Conservation (phyloP, 169 alveolate species). For the Plasmodium cynomolgi region DNA sequence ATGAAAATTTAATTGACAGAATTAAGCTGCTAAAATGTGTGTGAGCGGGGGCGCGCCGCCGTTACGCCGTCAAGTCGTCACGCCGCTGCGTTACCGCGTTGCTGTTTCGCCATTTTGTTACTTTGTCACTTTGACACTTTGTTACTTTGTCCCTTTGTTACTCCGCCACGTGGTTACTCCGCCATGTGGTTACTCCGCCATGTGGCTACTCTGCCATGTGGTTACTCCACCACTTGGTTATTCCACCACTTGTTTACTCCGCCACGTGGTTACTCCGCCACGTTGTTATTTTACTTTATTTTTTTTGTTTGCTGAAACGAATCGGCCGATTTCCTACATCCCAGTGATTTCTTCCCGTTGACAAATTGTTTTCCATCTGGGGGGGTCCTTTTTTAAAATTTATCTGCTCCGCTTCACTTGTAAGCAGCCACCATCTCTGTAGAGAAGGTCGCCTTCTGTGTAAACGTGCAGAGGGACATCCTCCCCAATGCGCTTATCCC, state of each 20-base stretch:
- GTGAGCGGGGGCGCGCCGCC: conserved; percentile 1
- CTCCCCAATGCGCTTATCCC: neutral
- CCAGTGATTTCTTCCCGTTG: neutral
- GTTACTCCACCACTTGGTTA: neutral
- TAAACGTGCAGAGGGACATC: neutral
- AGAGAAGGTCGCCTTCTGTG: neutral
- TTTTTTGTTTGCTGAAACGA: neutral
- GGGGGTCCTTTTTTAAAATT: neutral
- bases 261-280: neutral
- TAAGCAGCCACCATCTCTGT: neutral
- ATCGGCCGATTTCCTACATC: neutral
- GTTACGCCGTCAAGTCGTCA: neutral
- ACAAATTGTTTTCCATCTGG: neutral
- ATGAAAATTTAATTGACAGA: conserved; percentile 23
- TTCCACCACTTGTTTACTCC: too few species aligned
- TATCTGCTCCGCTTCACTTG: neutral
- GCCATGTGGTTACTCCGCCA: neutral
- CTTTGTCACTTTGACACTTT: neutral
- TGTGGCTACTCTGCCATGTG: too few species aligned
- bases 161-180: neutral
- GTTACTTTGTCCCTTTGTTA: neutral
- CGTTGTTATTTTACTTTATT: neutral
- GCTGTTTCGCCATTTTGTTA: neutral
- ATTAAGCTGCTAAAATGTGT: conserved; percentile 28
- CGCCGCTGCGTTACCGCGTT: neutral